phyloP scores from a whole-genome alignment of 805 yeast species.

The Metschnikowia anglica region DNA sequence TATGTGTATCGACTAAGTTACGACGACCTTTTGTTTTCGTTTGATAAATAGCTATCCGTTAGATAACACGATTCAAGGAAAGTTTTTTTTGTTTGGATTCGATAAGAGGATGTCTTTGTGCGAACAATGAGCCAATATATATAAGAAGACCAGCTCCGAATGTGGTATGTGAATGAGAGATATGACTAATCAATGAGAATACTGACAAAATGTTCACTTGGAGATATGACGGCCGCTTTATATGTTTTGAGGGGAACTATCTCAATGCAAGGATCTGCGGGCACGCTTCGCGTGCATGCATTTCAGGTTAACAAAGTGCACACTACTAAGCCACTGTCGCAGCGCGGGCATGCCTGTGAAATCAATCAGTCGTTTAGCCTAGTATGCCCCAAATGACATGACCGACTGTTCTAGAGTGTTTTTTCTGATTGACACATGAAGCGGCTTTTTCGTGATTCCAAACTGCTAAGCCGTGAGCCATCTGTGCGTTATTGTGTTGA shows the following conservation, averaged over 20 bases:
- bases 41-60: too few species aligned
- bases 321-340: background rate
- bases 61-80: too few species aligned
- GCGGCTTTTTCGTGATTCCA: too few species aligned
- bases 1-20: too few species aligned
- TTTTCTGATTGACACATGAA: too few species aligned
- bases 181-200: background rate
- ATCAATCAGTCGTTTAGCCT: too few species aligned
- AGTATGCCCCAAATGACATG: too few species aligned
- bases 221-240: background rate
- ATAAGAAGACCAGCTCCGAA: conserved; percentile 6
- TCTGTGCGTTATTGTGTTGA: too few species aligned
- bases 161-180: background rate
- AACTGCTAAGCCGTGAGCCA: too few species aligned
- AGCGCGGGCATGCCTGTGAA: conserved; percentile 8
- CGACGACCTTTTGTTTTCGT: too few species aligned
- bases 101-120: background rate
- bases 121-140: too few species aligned
- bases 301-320: conserved; percentile 4
- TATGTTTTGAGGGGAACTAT: background rate
- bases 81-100: background rate
- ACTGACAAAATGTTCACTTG: background rate
- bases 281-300: conserved; percentile 6
- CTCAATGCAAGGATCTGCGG: background rate
- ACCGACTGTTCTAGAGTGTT: background rate